A percentile compares a stretch with the other conserved stretches of the same genome.
These are phyloP conservation scores for Paraleonurus japonicus DNA, from an alignment of 257 asterid genomes.

Conservation along the genomic window DNA sequence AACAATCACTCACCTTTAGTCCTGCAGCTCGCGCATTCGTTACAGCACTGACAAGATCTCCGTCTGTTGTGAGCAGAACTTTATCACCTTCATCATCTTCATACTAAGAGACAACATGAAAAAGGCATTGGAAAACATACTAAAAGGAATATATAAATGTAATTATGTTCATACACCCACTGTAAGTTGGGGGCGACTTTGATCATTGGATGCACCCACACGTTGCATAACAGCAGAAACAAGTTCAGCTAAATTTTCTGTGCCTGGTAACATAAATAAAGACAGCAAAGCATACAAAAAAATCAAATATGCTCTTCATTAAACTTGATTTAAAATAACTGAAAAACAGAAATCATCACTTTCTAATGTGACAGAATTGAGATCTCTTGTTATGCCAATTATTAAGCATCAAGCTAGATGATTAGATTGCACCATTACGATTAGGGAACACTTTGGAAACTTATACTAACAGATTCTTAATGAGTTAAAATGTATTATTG, in stretches of 20 bases:
- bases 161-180: constrained; percentile 44
- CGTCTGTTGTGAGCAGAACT: constrained; percentile 76
- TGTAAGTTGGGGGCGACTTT: constrained; percentile 65
- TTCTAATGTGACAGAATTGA: not conserved
- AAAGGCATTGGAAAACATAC: constrained; percentile 17
- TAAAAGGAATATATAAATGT: not conserved
- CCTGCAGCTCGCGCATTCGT: constrained; percentile 63
- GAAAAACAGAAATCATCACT: not conserved
- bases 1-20: constrained; percentile 54
- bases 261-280: constrained; percentile 45
- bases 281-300: not conserved
- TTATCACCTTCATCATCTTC: constrained; percentile 97
- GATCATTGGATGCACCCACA: constrained; percentile 48
- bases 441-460: not conserved
- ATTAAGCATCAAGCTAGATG: not conserved
- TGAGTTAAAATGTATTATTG: too few species aligned
- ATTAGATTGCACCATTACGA: not conserved
- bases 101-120: constrained; percentile 44
- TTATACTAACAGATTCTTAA: not conserved
- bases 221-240: constrained; percentile 73
- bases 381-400: not conserved
- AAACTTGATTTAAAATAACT: not conserved
- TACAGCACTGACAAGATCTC: constrained; percentile 84
- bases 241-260: constrained; percentile 74
- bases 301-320: constrained; percentile 10